A percentile compares a stretch with the other conserved stretches of the same genome.
Evolutionary conservation across 306 rosid genomes (phyloP).

Genomic region (Ormosia emarginata): DNA sequence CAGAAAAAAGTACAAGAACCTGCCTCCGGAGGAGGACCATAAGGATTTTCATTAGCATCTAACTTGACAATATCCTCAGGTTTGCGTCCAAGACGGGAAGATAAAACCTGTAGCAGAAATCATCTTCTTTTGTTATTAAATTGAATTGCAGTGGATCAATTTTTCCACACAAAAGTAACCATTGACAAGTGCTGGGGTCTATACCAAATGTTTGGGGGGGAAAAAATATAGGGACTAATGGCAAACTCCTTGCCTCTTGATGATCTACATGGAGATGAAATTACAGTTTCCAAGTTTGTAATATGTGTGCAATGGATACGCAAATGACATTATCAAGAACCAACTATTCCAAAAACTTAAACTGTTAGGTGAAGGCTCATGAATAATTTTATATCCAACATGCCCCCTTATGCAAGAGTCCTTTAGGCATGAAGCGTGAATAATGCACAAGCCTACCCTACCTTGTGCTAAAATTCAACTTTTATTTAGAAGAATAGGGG

Average conservation of each 20-base stretch:
- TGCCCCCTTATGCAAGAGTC: no score
- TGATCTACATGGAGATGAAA: background rate
- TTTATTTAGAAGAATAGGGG: no score
- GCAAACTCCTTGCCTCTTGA: background rate
- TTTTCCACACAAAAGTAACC: background rate
- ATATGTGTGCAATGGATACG: background rate
- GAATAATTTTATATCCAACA: background rate
- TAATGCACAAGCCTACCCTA: background rate
- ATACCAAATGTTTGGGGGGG: background rate
- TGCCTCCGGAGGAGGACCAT: constrained; percentile 97
- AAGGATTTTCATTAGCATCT: constrained; percentile 98
- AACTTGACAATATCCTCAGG: constrained; percentile 95
- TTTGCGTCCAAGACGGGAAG: constrained; percentile 80
- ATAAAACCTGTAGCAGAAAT: constrained; percentile 60
- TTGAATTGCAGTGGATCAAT: background rate
- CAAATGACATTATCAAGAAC: background rate
- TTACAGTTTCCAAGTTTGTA: background rate
- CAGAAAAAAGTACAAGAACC: constrained; percentile 9
- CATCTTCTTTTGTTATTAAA: constrained; percentile 14
- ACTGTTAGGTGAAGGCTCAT: background rate
- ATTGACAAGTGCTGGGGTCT: background rate
- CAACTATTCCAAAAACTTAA: background rate
- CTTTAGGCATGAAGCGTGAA: no score
- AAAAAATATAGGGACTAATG: background rate
- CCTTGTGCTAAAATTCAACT: no score